Evolutionary conservation across 2,329 filamentous ascomycete genomes (phyloP).

Genomic region (Nannizziopsis barbatae): DNA sequence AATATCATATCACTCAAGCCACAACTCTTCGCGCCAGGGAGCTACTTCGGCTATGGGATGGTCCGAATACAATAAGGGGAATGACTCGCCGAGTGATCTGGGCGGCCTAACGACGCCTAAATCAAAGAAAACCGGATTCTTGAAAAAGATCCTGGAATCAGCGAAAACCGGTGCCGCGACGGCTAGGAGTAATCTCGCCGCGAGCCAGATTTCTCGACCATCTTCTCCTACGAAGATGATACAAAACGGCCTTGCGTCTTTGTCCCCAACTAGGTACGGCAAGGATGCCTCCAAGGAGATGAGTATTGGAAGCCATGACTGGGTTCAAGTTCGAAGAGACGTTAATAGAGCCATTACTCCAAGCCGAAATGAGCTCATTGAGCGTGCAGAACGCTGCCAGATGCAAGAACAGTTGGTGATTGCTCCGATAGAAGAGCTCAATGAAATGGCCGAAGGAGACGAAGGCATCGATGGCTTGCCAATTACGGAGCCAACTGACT

Average conservation of each 20-base stretch:
- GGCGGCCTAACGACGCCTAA: constrained; percentile 69
- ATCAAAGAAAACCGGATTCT: constrained; percentile 75
- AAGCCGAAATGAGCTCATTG: constrained; percentile 73
- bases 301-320: constrained; percentile 58
- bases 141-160: constrained; percentile 88
- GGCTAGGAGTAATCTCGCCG: constrained; percentile 72
- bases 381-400: constrained; percentile 78
- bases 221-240: constrained; percentile 41
- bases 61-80: constrained; percentile 41
- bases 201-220: constrained; percentile 41
- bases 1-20: constrained; percentile 83
- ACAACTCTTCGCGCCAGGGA: constrained; percentile 47
- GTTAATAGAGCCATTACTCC: constrained; percentile 91
- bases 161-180: constrained; percentile 90
- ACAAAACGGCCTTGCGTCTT: constrained; percentile 37
- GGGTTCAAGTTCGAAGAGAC: constrained; percentile 95
- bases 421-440: constrained; percentile 79
- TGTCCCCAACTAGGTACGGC: constrained; percentile 24
- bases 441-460: constrained; percentile 75
- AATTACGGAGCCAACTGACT: constrained; percentile 72
- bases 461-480: constrained; percentile 77
- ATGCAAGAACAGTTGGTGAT: constrained; percentile 88
- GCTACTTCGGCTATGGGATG: constrained; percentile 56
- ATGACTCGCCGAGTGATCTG: constrained; percentile 55
- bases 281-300: constrained; percentile 56